These are phyloP conservation scores for Medicago ruthenica DNA, from an alignment of 306 rosid genomes.

Conservation along the genomic window DNA sequence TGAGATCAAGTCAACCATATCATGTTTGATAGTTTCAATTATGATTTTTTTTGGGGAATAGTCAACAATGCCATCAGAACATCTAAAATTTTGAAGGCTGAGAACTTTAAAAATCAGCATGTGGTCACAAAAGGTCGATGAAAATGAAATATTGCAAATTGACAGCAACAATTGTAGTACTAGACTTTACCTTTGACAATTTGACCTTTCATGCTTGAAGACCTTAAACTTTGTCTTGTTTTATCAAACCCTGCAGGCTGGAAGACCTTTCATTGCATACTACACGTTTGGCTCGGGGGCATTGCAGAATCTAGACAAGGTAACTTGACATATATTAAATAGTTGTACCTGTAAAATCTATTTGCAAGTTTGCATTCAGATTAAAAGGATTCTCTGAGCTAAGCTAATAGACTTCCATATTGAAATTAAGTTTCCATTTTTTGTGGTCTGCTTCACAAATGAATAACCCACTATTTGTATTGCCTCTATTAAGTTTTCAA, in stretches of 20 bases:
- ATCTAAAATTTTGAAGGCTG: neutral
- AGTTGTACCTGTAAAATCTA: neutral
- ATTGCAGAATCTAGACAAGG: slow-evolving; percentile 73
- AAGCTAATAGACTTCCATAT: slow-evolving; percentile 6
- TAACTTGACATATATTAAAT: slow-evolving; percentile 36
- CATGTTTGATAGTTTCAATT: neutral
- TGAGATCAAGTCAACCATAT: neutral
- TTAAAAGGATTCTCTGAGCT: slow-evolving; percentile 10
- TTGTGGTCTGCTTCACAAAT: slow-evolving; percentile 26
- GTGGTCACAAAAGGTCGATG: neutral
- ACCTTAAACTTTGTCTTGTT: slow-evolving; percentile 29
- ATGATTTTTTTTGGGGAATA: neutral
- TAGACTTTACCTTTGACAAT: slow-evolving; percentile 19
- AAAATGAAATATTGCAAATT: neutral
- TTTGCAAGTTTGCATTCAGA: slow-evolving; percentile 31
- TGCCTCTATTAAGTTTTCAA: neutral
- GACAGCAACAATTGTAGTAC: slow-evolving; percentile 17
- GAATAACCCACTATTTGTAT: neutral
- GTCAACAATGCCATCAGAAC: neutral
- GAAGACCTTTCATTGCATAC: slow-evolving; percentile 83
- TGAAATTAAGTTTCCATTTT: slow-evolving; percentile 19
- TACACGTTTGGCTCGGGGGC: slow-evolving; percentile 63
- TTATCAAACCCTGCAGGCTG: slow-evolving; percentile 61
- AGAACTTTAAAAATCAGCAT: neutral
- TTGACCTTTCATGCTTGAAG: slow-evolving; percentile 15